These are phyloP conservation scores for Musa beccarii DNA, from an alignment of 176 grass and related monocot species.

Conservation along the genomic window DNA sequence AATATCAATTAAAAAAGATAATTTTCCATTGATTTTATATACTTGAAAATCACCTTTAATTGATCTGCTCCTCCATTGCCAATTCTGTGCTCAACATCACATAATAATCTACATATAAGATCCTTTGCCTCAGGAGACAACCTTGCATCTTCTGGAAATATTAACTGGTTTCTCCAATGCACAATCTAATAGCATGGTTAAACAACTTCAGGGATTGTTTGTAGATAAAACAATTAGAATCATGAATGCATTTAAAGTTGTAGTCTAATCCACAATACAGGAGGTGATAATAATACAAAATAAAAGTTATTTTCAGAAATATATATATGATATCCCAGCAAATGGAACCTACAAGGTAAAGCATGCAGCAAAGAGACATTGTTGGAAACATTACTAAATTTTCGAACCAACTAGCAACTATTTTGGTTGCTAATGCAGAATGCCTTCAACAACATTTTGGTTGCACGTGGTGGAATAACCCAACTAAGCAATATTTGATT, in stretches of 20 bases:
- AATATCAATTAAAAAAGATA: conserved; percentile 14
- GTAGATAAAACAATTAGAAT: not conserved
- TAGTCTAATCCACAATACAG: not conserved
- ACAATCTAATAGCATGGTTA: conserved; percentile 56
- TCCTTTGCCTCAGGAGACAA: conserved; percentile 79
- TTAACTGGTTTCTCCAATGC: conserved; percentile 97
- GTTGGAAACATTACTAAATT: no score
- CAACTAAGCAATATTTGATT: no score
- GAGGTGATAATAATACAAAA: no score
- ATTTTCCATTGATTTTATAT: conserved; percentile 1
- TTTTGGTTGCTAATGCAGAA: no score
- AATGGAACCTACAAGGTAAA: not conserved
- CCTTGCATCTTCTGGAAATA: conserved; percentile 88
- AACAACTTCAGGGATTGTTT: conserved; percentile 14
- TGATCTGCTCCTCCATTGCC: conserved; percentile 72
- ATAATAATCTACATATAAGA: conserved; percentile 89
- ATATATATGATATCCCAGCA: not conserved
- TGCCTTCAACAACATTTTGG: no score
- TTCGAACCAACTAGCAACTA: no score
- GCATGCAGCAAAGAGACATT: no score
- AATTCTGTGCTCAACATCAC: conserved; percentile 92
- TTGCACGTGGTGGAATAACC: no score
- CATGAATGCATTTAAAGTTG: not conserved
- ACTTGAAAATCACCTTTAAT: conserved; percentile 64
- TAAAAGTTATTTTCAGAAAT: no score